Evolutionary conservation across 257 asterid genomes (phyloP).

Genomic region (Ilex asprella): DNA sequence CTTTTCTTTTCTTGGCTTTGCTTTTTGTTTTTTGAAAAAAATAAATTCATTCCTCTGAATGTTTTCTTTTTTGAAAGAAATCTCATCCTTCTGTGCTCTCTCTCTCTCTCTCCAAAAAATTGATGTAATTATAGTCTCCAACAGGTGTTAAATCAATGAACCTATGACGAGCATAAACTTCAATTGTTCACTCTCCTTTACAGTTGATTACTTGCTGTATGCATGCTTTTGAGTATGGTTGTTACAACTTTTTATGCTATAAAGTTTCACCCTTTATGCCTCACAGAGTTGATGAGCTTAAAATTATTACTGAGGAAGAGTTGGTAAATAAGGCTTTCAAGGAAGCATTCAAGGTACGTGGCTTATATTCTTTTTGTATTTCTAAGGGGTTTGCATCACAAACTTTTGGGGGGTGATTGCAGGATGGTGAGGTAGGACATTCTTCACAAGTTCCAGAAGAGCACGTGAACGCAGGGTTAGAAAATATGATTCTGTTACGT

Average conservation of each 20-base stretch:
- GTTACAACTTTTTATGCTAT: no score
- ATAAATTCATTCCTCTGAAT: no score
- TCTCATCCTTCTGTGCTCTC: no score
- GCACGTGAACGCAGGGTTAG: constrained; percentile 40
- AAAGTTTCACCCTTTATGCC: neutral
- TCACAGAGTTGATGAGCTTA: constrained; percentile 76
- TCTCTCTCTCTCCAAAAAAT: neutral
- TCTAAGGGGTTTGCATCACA: constrained; percentile 12
- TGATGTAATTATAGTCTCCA: neutral
- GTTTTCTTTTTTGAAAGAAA: no score
- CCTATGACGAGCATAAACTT: neutral
- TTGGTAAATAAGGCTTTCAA: constrained; percentile 65
- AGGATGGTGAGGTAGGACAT: constrained; percentile 41
- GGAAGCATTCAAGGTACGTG: constrained; percentile 72
- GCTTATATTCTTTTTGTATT: constrained; percentile 2
- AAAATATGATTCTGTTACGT: neutral
- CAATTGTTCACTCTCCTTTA: neutral
- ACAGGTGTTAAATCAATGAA: no score
- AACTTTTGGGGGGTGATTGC: constrained; percentile 7
- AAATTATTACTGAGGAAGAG: constrained; percentile 69
- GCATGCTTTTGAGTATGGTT: no score
- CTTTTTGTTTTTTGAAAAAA: no score
- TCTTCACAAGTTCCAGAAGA: constrained; percentile 28
- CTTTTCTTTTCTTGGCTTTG: no score
- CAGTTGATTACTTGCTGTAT: no score